Evolutionary conservation across 495 filamentous ascomycete species (phyloP).

Genomic region (Ramalina peruviana): DNA sequence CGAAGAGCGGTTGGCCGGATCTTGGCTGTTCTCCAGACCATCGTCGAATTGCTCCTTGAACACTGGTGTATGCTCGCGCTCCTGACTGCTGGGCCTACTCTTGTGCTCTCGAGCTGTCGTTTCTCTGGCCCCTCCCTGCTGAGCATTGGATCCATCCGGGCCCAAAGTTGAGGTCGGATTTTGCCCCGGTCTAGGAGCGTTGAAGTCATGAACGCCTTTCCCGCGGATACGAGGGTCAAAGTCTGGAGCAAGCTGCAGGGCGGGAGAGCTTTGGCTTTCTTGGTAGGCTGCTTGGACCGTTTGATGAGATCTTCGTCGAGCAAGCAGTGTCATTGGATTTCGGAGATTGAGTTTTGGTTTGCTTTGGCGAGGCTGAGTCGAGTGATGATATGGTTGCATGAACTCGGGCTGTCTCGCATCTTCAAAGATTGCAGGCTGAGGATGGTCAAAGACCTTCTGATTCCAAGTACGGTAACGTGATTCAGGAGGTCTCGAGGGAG

Average conservation of each 20-base stretch:
- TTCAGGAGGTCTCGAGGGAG: background rate
- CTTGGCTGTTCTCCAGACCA: slow-evolving; percentile 21
- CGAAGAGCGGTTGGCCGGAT: slow-evolving; percentile 29
- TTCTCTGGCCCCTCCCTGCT: background rate
- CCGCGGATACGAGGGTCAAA: slow-evolving; percentile 80
- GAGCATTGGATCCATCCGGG: background rate
- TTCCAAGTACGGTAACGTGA: background rate
- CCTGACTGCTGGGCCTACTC: slow-evolving; percentile 9
- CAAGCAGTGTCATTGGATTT: slow-evolving; percentile 54
- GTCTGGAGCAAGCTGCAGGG: slow-evolving; percentile 49
- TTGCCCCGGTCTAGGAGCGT: slow-evolving; percentile 56
- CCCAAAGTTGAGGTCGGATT: slow-evolving; percentile 25
- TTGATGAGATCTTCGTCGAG: slow-evolving; percentile 42
- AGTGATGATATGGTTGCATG: slow-evolving; percentile 1
- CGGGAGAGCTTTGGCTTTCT: slow-evolving; percentile 31
- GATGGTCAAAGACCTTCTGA: background rate
- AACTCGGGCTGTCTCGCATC: slow-evolving; percentile 1
- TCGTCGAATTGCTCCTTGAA: slow-evolving; percentile 61
- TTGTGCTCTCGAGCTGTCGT: background rate
- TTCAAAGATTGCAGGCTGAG: background rate
- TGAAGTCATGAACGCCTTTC: slow-evolving; percentile 81
- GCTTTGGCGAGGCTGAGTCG: slow-evolving; percentile 16
- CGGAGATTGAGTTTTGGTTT: slow-evolving; percentile 53
- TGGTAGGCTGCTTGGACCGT: slow-evolving; percentile 33
- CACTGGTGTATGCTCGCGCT: slow-evolving; percentile 43